phyloP scores from a whole-genome alignment of 129 eudicot genomes.

The Flaveria ramosissima region DNA sequence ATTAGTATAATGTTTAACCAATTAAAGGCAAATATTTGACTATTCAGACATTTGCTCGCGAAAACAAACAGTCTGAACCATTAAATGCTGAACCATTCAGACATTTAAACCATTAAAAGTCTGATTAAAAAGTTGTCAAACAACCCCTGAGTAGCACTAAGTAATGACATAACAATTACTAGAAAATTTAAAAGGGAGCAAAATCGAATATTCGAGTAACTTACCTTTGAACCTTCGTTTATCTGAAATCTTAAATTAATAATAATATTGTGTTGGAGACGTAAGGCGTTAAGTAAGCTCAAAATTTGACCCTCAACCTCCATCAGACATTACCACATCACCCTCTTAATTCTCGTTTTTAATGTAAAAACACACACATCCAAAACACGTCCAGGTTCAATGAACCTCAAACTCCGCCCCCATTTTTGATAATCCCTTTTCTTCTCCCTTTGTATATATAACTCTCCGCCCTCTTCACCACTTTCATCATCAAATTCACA shows the following conservation, averaged over 20 bases:
- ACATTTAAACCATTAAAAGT: too few relatives aligned
- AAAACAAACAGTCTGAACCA: too few relatives aligned
- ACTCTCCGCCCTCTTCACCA: constrained; percentile 17
- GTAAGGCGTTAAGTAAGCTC: constrained; percentile 38
- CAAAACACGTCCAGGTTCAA: constrained; percentile 83
- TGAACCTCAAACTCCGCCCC: constrained; percentile 55
- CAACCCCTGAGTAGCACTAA: too few relatives aligned
- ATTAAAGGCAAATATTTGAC: too few relatives aligned
- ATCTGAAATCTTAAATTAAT: too few relatives aligned
- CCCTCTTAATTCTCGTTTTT: constrained; percentile 6
- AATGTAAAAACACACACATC: not conserved
- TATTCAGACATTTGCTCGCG: too few relatives aligned
- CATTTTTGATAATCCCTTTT: constrained; percentile 21
- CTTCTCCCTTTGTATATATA: constrained; percentile 32
- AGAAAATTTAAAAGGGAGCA: not conserved
- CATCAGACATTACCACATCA: constrained; percentile 40
- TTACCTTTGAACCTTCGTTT: constrained; percentile 4
- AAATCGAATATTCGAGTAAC: constrained; percentile 20
- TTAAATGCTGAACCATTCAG: too few relatives aligned
- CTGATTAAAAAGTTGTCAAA: too few relatives aligned
- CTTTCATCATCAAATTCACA: constrained; percentile 14
- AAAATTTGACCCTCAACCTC: constrained; percentile 26
- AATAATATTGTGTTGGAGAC: constrained; percentile 24
- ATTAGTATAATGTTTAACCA: too few relatives aligned
- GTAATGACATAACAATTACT: not conserved